A percentile compares a stretch with the other conserved stretches of the same genome.
phyloP scores from a whole-genome alignment of 2,329 filamentous ascomycete species.

The Thelonectria discophora region DNA sequence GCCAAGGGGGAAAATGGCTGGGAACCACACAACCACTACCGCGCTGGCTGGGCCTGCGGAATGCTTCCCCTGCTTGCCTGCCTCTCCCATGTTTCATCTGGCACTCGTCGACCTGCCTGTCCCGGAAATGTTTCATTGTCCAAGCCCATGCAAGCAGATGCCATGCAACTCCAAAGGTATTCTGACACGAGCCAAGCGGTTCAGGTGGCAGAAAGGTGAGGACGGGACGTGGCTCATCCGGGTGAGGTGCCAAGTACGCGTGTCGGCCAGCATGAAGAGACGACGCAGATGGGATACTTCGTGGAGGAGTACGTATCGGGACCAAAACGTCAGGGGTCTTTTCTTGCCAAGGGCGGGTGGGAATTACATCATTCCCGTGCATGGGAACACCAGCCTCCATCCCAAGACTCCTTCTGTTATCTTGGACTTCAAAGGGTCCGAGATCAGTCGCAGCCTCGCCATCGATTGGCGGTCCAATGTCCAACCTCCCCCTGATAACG shows the following conservation, averaged over 20 bases:
- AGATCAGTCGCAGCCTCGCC: too few relatives aligned
- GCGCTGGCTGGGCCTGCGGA: neutral
- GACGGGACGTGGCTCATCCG: slow-evolving; percentile 2
- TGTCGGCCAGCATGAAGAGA: neutral
- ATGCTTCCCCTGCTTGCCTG: neutral
- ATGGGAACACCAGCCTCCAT: slow-evolving; percentile 6
- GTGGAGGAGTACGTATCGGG: too few relatives aligned
- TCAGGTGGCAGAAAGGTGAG: slow-evolving; percentile 15
- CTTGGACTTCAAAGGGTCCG: neutral
- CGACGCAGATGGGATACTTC: too few relatives aligned
- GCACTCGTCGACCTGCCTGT: neutral
- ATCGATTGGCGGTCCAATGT: too few relatives aligned
- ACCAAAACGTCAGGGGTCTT: slow-evolving; percentile 2
- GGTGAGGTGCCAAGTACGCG: neutral
- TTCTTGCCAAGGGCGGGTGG: slow-evolving; percentile 14
- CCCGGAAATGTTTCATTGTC: neutral
- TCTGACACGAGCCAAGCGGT: slow-evolving; percentile 15
- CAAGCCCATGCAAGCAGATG: too few relatives aligned
- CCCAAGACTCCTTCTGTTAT: neutral
- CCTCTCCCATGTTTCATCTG: neutral
- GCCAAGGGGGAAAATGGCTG: too few relatives aligned
- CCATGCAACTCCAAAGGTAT: neutral
- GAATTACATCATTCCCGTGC: neutral
- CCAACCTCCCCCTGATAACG: too few relatives aligned
- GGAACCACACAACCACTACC: too few relatives aligned